phyloP scores from a whole-genome alignment of 1,139 yeast species.

The Magnusiomyces suaveolens region DNA sequence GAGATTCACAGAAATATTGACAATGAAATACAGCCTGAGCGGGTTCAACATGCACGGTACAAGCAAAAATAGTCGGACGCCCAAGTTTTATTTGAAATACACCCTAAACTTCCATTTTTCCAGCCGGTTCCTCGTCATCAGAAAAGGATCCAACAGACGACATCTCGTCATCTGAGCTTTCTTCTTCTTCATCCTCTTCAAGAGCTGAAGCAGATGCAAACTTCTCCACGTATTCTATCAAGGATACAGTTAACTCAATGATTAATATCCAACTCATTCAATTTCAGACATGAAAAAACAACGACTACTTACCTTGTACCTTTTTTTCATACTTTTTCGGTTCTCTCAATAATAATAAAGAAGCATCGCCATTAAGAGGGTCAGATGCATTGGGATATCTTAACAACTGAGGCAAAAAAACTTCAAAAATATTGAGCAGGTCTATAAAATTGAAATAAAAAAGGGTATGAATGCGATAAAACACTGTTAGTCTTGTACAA shows the following conservation, averaged over 20 bases:
- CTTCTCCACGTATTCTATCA: slow-evolving; percentile 49
- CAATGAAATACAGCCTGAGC: no score
- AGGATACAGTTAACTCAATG: background rate
- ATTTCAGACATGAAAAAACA: no score
- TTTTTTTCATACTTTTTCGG: slow-evolving; percentile 56
- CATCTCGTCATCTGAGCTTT: slow-evolving; percentile 33
- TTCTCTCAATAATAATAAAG: slow-evolving; percentile 66
- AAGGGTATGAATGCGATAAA: no score
- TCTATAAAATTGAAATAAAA: slow-evolving; percentile 14
- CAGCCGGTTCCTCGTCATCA: slow-evolving; percentile 40
- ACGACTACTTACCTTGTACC: slow-evolving; percentile 39
- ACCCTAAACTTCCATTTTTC: slow-evolving; percentile 33
- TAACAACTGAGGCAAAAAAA: slow-evolving; percentile 83
- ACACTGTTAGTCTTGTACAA: background rate
- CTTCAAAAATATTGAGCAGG: slow-evolving; percentile 78
- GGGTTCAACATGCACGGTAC: no score
- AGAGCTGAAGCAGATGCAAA: slow-evolving; percentile 51
- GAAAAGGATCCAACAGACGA: slow-evolving; percentile 39
- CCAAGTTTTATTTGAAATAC: no score
- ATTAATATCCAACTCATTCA: background rate
- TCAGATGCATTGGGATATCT: slow-evolving; percentile 92
- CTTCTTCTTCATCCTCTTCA: slow-evolving; percentile 33
- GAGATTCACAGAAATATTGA: no score
- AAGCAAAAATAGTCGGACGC: no score
- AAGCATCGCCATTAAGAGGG: slow-evolving; percentile 89